Percentiles rank a stretch among this genome's conserved stretches.
These are phyloP conservation scores for Podospora pseudoanserina DNA, from an alignment of 495 filamentous ascomycete genomes.

Conservation along the genomic window DNA sequence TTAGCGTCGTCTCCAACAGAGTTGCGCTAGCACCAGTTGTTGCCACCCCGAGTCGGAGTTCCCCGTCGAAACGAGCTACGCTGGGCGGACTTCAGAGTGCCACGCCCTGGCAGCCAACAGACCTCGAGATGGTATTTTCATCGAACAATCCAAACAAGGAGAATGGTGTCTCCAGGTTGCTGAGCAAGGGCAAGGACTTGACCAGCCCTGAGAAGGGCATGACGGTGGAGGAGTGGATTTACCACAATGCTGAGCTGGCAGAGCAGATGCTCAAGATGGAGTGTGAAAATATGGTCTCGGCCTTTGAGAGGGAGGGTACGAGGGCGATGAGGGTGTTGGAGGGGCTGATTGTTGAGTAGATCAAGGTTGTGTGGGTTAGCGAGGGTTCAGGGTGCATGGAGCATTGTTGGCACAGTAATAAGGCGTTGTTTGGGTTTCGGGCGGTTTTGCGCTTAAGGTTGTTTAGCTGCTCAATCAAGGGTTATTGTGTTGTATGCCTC, in stretches of 20 bases:
- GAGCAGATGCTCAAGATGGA: conserved; percentile 73
- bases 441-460: not conserved
- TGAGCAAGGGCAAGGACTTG: conserved; percentile 53
- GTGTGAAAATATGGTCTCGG: conserved; percentile 73
- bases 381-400: not conserved
- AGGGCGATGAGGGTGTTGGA: conserved; percentile 73
- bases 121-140: conserved; percentile 62
- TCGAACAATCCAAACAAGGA: conserved; percentile 56
- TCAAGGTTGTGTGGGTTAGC: not conserved
- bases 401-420: not conserved
- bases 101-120: conserved; percentile 67
- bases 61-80: conserved; percentile 63
- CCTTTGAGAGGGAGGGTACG: conserved; percentile 78
- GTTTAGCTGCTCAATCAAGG: too few relatives aligned
- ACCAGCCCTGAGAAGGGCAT: conserved; percentile 78
- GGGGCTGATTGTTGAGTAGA: conserved; percentile 52
- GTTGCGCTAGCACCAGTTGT: conserved; percentile 49
- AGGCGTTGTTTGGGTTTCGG: not conserved
- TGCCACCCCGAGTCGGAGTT: conserved; percentile 52
- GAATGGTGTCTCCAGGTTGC: conserved; percentile 38
- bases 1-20: conserved; percentile 33
- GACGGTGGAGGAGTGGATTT: conserved; percentile 91
- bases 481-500: too few relatives aligned
- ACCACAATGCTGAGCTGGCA: conserved; percentile 69
- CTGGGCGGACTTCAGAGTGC: conserved; percentile 56